phyloP scores from a whole-genome alignment of 495 filamentous ascomycete genomes.

The Neurospora sp. region DNA sequence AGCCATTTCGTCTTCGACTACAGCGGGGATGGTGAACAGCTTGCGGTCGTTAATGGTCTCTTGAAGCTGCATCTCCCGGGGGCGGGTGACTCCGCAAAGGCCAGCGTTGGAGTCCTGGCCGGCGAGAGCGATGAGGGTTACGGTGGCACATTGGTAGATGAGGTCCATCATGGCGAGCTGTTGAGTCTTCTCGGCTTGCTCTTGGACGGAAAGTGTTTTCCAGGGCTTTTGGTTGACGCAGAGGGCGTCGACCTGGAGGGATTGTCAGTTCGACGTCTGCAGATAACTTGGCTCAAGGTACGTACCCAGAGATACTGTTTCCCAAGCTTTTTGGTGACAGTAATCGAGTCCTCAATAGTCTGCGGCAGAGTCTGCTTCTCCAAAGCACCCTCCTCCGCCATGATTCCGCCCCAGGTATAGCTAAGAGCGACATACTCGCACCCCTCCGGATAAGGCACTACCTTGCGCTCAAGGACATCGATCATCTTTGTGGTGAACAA shows the following conservation, averaged over 20 bases:
- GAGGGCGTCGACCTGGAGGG: conserved; percentile 9
- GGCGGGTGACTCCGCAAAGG: conserved; percentile 6
- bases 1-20: neutral
- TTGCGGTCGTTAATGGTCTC: conserved; percentile 6
- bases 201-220: neutral
- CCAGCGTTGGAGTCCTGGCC: conserved; percentile 6
- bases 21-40: conserved; percentile 8
- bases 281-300: neutral
- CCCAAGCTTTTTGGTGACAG: conserved; percentile 7
- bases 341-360: conserved; percentile 16
- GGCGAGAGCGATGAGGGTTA: neutral
- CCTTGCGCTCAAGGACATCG: conserved; percentile 7
- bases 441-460: conserved; percentile 7
- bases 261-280: neutral
- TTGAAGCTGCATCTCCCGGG: neutral
- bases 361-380: conserved; percentile 10
- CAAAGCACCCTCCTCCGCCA: conserved; percentile 1
- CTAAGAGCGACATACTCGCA: conserved; percentile 12
- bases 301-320: conserved; percentile 13
- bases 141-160: conserved; percentile 7
- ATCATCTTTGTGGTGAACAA: conserved; percentile 5
- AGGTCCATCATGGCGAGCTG: conserved; percentile 10
- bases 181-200: conserved; percentile 2
- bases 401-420: conserved; percentile 14
- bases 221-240: conserved; percentile 12